Conservation (phyloP, 257 asterid genomes). For the Solanum stenotomum region DNA sequence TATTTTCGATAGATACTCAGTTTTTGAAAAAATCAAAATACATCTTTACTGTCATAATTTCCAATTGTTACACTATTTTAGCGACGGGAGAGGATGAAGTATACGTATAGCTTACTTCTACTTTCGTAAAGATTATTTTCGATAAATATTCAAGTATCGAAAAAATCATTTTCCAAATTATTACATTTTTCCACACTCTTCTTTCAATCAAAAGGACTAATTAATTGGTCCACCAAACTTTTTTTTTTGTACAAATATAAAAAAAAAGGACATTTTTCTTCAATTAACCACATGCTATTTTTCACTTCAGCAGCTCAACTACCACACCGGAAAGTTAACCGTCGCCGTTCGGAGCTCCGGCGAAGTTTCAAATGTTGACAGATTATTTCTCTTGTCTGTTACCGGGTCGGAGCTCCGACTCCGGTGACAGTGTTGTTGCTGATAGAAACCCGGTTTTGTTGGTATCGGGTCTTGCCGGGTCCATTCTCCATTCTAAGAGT, state of each 20-base stretch:
- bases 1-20: too few species aligned
- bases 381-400: slow-evolving; percentile 34
- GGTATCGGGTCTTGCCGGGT: slow-evolving; percentile 73
- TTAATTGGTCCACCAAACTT: neutral
- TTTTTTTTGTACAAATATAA: neutral
- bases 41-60: neutral
- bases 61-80: too few species aligned
- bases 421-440: slow-evolving; percentile 14
- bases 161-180: neutral
- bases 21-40: too few species aligned
- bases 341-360: neutral
- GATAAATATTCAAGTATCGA: fast-evolving
- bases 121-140: neutral
- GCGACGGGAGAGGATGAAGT: neutral
- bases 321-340: neutral
- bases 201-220: neutral
- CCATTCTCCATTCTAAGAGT: slow-evolving; percentile 65
- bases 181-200: neutral
- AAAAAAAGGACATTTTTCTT: neutral
- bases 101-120: too few species aligned
- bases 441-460: slow-evolving; percentile 78
- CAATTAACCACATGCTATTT: neutral
- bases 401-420: slow-evolving; percentile 18
- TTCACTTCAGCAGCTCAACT: neutral
- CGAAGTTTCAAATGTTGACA: neutral